Base-by-base conservation (phyloP, 306 rosid genomes). In the Cicer cuneatum region DNA sequence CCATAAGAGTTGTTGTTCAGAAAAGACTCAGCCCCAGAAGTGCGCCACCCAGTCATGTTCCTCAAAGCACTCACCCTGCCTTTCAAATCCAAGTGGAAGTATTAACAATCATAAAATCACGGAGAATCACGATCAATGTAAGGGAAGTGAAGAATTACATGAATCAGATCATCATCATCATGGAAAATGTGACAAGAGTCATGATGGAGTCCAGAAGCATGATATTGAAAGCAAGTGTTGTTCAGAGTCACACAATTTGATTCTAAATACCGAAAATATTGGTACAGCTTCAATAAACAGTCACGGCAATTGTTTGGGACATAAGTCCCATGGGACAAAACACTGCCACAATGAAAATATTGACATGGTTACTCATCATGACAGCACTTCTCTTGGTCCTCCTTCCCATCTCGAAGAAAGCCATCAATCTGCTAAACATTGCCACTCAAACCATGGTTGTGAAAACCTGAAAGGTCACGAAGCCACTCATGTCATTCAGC, bases 1-100 rank as follows among this genome's bases (percentile, higher is more conserved):
- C 66, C 81, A 80, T 2, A 70, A 79, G 12, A 51, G 77, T 49
- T 86, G 91, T 57, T 80, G 84, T 83, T 87, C 89, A 70, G 79
- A 78, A 46, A 80, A 75, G 13, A 69, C 73, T 57, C 75, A 78
- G 40, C 69, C 86, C 40, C 79, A 87, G 42, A 90, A 82, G 46
- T 70, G 80, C 54, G 71, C 81, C 42, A 80, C 94, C 10, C 18
- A 66, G 51, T 35, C 61, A 0, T 71, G 80, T 41, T 84, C 74
- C 48, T 68, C 86, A 51, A 87, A 79, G 48, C 75, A 85, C 70
- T 73, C 72, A 46, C 75, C 88, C 42, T 60, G 69, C 69, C 49
- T 42, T 63, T 40, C 76, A 29, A 78, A 72, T 65, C 66, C 83
- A 41, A 80, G 81, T 66, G 81, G 77, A 57, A 78, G 42, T 37